A percentile compares a stretch with the other conserved stretches of the same genome.
phyloP scores from a whole-genome alignment of 2,329 filamentous ascomycete genomes.

The Aspergillus sp. region DNA sequence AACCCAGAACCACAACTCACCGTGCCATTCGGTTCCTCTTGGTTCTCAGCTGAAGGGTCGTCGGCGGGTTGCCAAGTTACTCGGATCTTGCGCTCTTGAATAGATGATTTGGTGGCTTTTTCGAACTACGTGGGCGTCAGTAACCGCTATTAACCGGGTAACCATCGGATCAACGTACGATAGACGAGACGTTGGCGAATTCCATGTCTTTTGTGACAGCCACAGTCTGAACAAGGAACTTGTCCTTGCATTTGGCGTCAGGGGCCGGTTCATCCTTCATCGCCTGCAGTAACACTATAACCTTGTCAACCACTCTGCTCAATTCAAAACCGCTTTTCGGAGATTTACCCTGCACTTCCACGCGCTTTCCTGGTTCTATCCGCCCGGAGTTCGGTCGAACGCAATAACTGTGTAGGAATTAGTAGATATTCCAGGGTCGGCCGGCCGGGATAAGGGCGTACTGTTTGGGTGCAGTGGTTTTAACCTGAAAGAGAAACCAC shows the following conservation, averaged over 20 bases:
- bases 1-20: slow-evolving; percentile 34
- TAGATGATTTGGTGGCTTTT: slow-evolving; percentile 72
- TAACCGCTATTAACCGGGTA: not conserved
- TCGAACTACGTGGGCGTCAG: slow-evolving; percentile 64
- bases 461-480: slow-evolving; percentile 99
- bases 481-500: slow-evolving; percentile 67
- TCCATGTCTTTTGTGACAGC: slow-evolving; percentile 82
- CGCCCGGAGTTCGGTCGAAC: slow-evolving; percentile 95
- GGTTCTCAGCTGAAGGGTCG: slow-evolving; percentile 41
- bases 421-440: slow-evolving; percentile 22
- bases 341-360: slow-evolving; percentile 81
- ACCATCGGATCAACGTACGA: slow-evolving; percentile 62
- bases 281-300: slow-evolving; percentile 85
- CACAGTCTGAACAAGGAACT: slow-evolving; percentile 95
- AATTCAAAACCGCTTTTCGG: not conserved
- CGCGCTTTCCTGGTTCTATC: slow-evolving; percentile 85
- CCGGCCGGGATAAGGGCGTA: slow-evolving; percentile 56
- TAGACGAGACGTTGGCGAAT: slow-evolving; percentile 75
- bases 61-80: slow-evolving; percentile 79
- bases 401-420: slow-evolving; percentile 73
- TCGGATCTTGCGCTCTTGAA: slow-evolving; percentile 95
- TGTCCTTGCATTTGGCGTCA: slow-evolving; percentile 92
- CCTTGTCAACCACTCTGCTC: slow-evolving; percentile 28
- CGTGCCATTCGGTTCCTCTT: slow-evolving; percentile 39
- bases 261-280: slow-evolving; percentile 93